Percentiles rank a stretch among this genome's conserved stretches.
Conservation (phyloP, 345 rosid genomes). For the Arabis alpina region DNA sequence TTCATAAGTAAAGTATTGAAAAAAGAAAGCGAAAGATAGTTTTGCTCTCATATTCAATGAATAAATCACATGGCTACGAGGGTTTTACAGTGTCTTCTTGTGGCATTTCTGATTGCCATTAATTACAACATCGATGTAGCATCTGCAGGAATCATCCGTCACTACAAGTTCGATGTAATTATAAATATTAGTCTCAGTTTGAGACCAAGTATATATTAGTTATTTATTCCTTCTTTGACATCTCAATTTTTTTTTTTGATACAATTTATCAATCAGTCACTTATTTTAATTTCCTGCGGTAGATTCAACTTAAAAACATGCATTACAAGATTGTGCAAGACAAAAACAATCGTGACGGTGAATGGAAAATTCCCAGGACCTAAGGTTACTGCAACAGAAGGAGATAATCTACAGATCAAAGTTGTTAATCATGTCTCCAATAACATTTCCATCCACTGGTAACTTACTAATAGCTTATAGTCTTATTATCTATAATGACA, state of each 20-base stretch:
- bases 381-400: conserved; percentile 45
- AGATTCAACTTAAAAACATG: conserved; percentile 57
- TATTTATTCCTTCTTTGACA: neutral
- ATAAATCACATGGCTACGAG: conserved; percentile 33
- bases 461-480: conserved; percentile 1
- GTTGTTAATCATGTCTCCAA: conserved; percentile 43
- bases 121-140: conserved; percentile 29
- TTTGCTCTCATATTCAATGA: conserved; percentile 8
- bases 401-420: conserved; percentile 45
- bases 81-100: conserved; percentile 32
- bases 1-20: neutral
- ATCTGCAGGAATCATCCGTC: conserved; percentile 49
- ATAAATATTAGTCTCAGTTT: neutral
- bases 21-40: neutral
- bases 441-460: conserved; percentile 46
- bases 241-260: neutral
- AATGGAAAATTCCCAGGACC: conserved; percentile 47
- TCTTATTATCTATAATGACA: neutral
- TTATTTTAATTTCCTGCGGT: neutral
- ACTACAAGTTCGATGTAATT: conserved; percentile 50
- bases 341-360: conserved; percentile 43
- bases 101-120: conserved; percentile 36
- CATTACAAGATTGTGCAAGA: conserved; percentile 50
- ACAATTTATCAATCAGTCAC: neutral
- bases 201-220: neutral